Evolutionary conservation across 1,284 basidiomycete species (phyloP).

Genomic region (Mycena sp.): DNA sequence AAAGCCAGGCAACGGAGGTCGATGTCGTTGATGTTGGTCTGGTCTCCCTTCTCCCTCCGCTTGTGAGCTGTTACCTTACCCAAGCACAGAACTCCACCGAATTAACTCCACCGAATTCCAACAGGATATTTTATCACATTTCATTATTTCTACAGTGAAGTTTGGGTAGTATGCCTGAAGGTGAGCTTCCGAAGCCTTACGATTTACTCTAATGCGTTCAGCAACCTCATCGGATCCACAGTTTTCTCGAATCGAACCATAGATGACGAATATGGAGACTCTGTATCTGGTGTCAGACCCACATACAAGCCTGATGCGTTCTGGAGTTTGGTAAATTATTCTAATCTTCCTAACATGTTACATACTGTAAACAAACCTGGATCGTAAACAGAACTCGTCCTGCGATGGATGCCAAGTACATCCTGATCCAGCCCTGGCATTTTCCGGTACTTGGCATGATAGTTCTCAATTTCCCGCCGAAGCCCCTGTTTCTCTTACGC

Average conservation of each 20-base stretch:
- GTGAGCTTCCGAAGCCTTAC: background rate
- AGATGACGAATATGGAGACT: conserved; percentile 25
- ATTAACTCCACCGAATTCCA: too few species aligned
- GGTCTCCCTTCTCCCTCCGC: too few species aligned
- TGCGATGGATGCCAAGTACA: conserved; percentile 10
- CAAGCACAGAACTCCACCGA: too few species aligned
- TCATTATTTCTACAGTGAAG: too few species aligned
- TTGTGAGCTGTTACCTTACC: too few species aligned
- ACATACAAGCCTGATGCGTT: conserved; percentile 11
- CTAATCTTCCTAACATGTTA: background rate
- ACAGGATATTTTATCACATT: too few species aligned
- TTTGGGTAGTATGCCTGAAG: conserved; percentile 9
- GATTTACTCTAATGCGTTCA: background rate
- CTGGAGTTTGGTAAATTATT: conserved; percentile 8
- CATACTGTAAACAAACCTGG: background rate
- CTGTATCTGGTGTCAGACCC: conserved; percentile 14
- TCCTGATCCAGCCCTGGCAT: conserved; percentile 18
- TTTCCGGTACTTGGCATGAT: conserved; percentile 24
- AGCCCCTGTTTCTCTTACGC: conserved; percentile 13
- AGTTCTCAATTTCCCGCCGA: conserved; percentile 17
- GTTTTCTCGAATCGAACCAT: conserved; percentile 22
- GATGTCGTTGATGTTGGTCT: too few species aligned
- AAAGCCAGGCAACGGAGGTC: too few species aligned
- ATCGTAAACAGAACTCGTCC: conserved; percentile 1
- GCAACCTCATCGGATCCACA: background rate